These are phyloP conservation scores for Phytophthora nicotianae DNA, from an alignment of 352 stramenopile species.

Conservation along the genomic window DNA sequence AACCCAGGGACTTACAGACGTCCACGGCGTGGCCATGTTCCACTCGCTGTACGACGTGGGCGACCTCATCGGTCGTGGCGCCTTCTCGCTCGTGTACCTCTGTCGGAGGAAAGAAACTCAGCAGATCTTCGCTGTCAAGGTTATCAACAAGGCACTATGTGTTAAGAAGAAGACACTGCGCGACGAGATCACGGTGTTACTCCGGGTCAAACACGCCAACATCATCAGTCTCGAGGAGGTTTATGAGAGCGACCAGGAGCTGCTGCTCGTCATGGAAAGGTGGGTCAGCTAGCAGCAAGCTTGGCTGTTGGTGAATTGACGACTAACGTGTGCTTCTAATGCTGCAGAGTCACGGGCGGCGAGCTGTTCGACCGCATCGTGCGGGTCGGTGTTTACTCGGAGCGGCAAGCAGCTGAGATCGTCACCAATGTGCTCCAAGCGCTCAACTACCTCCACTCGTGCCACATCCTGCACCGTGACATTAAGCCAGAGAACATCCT, in stretches of 20 bases:
- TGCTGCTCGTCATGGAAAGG: conserved; percentile 89
- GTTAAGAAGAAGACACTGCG: conserved; percentile 87
- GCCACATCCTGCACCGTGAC: conserved; percentile 84
- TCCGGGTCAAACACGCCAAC: conserved; percentile 87
- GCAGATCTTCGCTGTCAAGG: conserved; percentile 86
- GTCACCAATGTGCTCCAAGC: conserved; percentile 75
- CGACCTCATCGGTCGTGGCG: conserved; percentile 80
- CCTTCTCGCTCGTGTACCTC: conserved; percentile 87
- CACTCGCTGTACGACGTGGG: conserved; percentile 90
- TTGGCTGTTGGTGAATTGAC: neutral
- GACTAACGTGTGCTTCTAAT: neutral
- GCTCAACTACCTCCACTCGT: conserved; percentile 77
- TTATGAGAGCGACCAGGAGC: conserved; percentile 87
- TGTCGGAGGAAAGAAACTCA: conserved; percentile 82
- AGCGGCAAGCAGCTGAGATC: conserved; percentile 78
- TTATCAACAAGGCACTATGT: conserved; percentile 89
- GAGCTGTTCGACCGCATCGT: conserved; percentile 89
- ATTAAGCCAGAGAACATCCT: conserved; percentile 89
- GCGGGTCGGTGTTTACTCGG: conserved; percentile 80
- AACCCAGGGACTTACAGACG: conserved; percentile 83
- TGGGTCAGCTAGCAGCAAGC: conserved; percentile 19
- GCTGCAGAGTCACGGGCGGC: conserved; percentile 71
- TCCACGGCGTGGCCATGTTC: conserved; percentile 86
- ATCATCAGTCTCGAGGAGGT: conserved; percentile 89
- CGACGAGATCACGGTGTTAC: conserved; percentile 88